phyloP scores from a whole-genome alignment of 495 filamentous ascomycete genomes.

The Penicillium robsamsonii region DNA sequence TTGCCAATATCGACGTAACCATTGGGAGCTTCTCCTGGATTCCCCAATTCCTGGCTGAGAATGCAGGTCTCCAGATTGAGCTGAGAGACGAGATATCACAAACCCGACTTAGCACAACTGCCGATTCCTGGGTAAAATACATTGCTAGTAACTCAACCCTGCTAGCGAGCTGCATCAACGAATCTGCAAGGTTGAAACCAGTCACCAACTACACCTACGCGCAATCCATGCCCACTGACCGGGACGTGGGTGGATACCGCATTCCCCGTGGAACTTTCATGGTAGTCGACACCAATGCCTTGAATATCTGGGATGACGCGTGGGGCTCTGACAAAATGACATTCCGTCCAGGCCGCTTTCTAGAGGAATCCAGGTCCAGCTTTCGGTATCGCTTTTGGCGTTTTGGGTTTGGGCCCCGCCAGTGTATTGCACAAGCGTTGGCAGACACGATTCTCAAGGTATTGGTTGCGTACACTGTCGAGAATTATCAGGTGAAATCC shows the following conservation, averaged over 20 bases:
- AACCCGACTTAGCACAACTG: neutral
- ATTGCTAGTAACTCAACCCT: constrained; percentile 15
- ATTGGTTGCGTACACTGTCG: neutral
- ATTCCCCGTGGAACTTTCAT: constrained; percentile 31
- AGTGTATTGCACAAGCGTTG: constrained; percentile 31
- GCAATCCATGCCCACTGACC: constrained; percentile 31
- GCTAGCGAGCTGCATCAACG: constrained; percentile 28
- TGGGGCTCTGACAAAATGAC: constrained; percentile 31
- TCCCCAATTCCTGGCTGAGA: constrained; percentile 35
- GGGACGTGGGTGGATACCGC: constrained; percentile 24
- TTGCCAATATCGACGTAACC: constrained; percentile 47
- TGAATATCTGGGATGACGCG: constrained; percentile 37
- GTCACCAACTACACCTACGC: constrained; percentile 36
- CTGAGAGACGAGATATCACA: neutral
- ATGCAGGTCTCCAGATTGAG: constrained; percentile 22
- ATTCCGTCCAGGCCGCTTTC: constrained; percentile 30
- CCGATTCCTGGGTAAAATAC: neutral
- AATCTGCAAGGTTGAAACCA: constrained; percentile 33
- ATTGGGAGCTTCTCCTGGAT: constrained; percentile 38
- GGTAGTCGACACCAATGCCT: constrained; percentile 38
- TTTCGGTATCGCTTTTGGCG: constrained; percentile 30
- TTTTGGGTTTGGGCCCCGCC: constrained; percentile 34
- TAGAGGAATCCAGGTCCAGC: constrained; percentile 9
- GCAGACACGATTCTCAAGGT: constrained; percentile 21
- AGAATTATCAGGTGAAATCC: neutral